Percentiles rank a stretch among this genome's conserved stretches.
Conservation (phyloP, 768 basidiomycete genomes). For the Suillus subaureus region DNA sequence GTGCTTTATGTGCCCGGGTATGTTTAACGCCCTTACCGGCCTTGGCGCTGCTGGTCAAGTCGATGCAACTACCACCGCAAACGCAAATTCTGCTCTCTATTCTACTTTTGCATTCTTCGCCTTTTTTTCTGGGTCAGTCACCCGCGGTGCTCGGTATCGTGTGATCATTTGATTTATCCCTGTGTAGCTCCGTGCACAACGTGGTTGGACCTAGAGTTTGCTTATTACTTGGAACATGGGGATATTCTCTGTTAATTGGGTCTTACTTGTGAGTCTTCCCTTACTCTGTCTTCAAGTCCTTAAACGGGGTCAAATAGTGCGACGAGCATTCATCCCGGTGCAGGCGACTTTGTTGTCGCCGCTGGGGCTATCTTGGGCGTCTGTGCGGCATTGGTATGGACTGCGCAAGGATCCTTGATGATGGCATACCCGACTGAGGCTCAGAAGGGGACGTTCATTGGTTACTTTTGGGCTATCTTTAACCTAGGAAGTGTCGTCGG, state of each 20-base stretch:
- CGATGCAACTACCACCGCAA: conserved; percentile 64
- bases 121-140: conserved; percentile 70
- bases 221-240: conserved; percentile 70
- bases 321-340: conserved; percentile 67
- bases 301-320: conserved; percentile 42
- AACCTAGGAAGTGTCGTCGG: conserved; percentile 83
- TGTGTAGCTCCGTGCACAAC: conserved; percentile 84
- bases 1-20: conserved; percentile 60
- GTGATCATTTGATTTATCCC: not conserved
- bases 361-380: conserved; percentile 75
- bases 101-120: conserved; percentile 60
- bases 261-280: conserved; percentile 62
- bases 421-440: conserved; percentile 79
- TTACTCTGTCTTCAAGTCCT: not conserved
- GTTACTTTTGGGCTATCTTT: conserved; percentile 84
- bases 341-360: conserved; percentile 65
- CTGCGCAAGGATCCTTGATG: conserved; percentile 85
- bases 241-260: conserved; percentile 77
- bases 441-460: conserved; percentile 78
- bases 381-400: conserved; percentile 76
- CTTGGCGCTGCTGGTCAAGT: conserved; percentile 80
- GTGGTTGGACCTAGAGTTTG: conserved; percentile 76
- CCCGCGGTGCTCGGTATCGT: not conserved
- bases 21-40: conserved; percentile 81
- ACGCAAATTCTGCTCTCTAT: conserved; percentile 72